Evolutionary conservation across 1,284 basidiomycete genomes (phyloP).

Genomic region (Chalciporus sp.): DNA sequence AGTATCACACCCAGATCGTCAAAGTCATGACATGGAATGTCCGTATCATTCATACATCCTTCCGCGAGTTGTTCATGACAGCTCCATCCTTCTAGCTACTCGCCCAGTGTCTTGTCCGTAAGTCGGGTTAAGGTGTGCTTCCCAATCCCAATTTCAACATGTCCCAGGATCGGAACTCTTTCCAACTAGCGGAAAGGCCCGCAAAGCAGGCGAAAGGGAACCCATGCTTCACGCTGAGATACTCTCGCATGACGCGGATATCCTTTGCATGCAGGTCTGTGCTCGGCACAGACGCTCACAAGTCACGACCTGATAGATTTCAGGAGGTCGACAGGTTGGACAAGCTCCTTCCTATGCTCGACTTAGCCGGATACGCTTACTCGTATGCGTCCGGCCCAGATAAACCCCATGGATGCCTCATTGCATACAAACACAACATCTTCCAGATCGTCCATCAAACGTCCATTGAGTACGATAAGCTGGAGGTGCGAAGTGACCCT

Average conservation of each 20-base stretch:
- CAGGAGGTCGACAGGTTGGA: slow-evolving; percentile 80
- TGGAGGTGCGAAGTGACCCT: slow-evolving; percentile 47
- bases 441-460: slow-evolving; percentile 51
- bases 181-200: slow-evolving; percentile 74
- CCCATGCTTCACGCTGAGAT: slow-evolving; percentile 79
- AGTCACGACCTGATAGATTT: slow-evolving; percentile 3
- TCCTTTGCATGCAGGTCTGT: slow-evolving; percentile 81
- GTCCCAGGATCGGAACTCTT: slow-evolving; percentile 78
- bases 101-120: slow-evolving; percentile 77
- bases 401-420: slow-evolving; percentile 84
- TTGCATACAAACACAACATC: slow-evolving; percentile 63
- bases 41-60: slow-evolving; percentile 34
- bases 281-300: neutral
- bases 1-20: slow-evolving; percentile 31
- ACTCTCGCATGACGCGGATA: slow-evolving; percentile 64
- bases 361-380: slow-evolving; percentile 59
- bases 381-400: slow-evolving; percentile 65
- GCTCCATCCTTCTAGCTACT: slow-evolving; percentile 57
- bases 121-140: slow-evolving; percentile 35
- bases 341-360: slow-evolving; percentile 61
- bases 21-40: slow-evolving; percentile 83
- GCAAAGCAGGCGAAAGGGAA: slow-evolving; percentile 72
- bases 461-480: slow-evolving; percentile 69
- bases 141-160: neutral
- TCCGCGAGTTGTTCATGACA: slow-evolving; percentile 13